Conservation (phyloP, 306 rosid species). For the Ammopiptanthus mongolicus region DNA sequence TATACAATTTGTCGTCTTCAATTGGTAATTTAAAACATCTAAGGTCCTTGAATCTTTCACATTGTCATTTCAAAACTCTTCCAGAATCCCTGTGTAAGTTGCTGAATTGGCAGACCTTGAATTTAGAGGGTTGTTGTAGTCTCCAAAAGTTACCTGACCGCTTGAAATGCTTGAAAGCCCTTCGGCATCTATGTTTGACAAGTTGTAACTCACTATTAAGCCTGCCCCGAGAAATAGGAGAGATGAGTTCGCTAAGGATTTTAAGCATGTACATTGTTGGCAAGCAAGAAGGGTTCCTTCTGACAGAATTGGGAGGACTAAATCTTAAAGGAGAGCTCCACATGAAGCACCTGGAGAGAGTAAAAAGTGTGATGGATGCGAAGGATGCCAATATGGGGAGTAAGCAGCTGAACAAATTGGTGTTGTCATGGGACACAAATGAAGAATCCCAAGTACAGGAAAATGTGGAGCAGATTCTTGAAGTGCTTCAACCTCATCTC, state of each 20-base stretch:
- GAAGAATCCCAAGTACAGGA: neutral
- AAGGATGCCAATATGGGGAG: constrained; percentile 3
- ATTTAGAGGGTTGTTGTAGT: rapidly evolving
- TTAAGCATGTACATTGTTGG: constrained; percentile 6
- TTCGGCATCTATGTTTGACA: neutral
- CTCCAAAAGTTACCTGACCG: neutral
- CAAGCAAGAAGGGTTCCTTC: neutral
- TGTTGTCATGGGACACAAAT: neutral
- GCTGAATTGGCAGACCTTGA: constrained; percentile 6
- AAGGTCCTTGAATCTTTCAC: neutral
- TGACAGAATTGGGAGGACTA: constrained; percentile 3
- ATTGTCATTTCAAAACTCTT: neutral
- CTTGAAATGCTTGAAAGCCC: neutral
- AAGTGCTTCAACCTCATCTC: constrained; percentile 16
- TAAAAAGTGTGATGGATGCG: neutral
- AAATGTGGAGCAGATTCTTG: constrained; percentile 10
- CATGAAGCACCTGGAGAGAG: constrained; percentile 9
- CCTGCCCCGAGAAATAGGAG: neutral
- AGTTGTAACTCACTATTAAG: neutral
- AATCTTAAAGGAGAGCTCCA: constrained; percentile 13
- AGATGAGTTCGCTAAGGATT: neutral
- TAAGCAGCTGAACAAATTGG: neutral
- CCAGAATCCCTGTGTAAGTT: neutral
- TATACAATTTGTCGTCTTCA: neutral
- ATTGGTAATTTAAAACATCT: neutral